Base-by-base conservation (phyloP, 2,329 filamentous ascomycete genomes). In the Cladosporium phlei region DNA sequence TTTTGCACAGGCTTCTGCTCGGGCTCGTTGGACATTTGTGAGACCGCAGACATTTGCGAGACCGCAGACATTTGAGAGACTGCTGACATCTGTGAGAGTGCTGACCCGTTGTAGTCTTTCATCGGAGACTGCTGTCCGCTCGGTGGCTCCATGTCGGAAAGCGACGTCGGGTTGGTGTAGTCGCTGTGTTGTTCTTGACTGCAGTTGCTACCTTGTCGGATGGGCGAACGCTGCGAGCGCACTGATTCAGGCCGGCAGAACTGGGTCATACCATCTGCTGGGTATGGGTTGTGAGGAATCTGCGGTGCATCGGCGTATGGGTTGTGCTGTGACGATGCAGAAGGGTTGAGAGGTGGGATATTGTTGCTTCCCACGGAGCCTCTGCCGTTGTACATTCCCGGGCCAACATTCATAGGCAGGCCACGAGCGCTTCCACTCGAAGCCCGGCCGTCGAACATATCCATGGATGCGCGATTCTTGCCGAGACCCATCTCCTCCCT, bases 181-280 rank as follows among this genome's bases (percentile, higher is more conserved):
- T 96, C 91, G 67, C 91, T 97, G 49, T 62, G 59, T 10, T 60
- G 60, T 29, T 45, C 42, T 56, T 87, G 83, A 38, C 88, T 93
- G 60, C 95, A 90, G 54, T 86, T 81, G 64, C 88, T 95, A 11
- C 85, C 85, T 37, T 89, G 88, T 35, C 89, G 79, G 39, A 79
- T 82, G 19, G 82, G 79, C 52, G 80, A 84, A 34, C 78, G 81
- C 17, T 77, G 76, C 20, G 83, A 84, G 67, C 69, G 79, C 69
- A 83, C 82, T n/a, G 81, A 84, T 39, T 77, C 77, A 29, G 83
- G 78, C 50, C 89, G 82, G 67, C 91, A 97, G 52, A 96, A 85
- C 80, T 97, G 95, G 0, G 91, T 96, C 89, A 97, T 97, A 4
- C 90, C 91, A 63, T 97, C 91, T 66, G 85, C 80, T 0, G 91